Evolutionary conservation across 805 yeast species (phyloP).

Genomic region (Alloascoidea hylecoeti): DNA sequence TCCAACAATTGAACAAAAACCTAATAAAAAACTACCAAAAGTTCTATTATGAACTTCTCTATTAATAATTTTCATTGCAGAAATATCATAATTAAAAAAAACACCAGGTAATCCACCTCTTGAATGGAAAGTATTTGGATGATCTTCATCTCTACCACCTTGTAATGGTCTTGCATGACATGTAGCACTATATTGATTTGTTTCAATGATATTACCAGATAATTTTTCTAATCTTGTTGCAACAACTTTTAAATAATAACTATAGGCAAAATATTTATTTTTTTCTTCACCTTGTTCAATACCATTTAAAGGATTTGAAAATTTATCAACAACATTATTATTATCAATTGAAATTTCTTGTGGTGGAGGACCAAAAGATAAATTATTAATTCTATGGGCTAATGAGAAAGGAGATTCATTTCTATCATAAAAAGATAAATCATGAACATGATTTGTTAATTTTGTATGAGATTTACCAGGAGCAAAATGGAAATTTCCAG

Average conservation of each 20-base stretch:
- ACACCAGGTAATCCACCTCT: slow-evolving; percentile 85
- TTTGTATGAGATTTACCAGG: slow-evolving; percentile 71
- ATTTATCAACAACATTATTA: slow-evolving; percentile 16
- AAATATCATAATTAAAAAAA: slow-evolving; percentile 77
- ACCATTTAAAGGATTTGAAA: slow-evolving; percentile 61
- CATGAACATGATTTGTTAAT: slow-evolving; percentile 61
- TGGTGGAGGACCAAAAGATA: slow-evolving; percentile 66
- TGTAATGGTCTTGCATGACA: slow-evolving; percentile 70
- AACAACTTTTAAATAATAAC: slow-evolving; percentile 81
- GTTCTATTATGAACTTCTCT: slow-evolving; percentile 50
- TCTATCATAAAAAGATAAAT: slow-evolving; percentile 55
- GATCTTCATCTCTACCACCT: slow-evolving; percentile 89
- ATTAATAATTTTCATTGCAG: slow-evolving; percentile 85
- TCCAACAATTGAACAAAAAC: slow-evolving; percentile 80
- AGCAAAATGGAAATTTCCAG: slow-evolving; percentile 90
- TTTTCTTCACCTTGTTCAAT: slow-evolving; percentile 17
- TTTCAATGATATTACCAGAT: slow-evolving; percentile 39
- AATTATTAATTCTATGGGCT: slow-evolving; percentile 64
- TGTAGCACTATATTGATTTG: slow-evolving; percentile 86
- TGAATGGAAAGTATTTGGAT: slow-evolving; percentile 63
- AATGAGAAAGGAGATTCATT: slow-evolving; percentile 49
- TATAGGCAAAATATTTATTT: slow-evolving; percentile 46
- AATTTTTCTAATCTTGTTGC: slow-evolving; percentile 74
- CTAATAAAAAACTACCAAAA: slow-evolving; percentile 72
- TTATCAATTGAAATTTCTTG: no score